Conservation (phyloP, 352 stramenopile species). For the Phytopythium oedochilum region DNA sequence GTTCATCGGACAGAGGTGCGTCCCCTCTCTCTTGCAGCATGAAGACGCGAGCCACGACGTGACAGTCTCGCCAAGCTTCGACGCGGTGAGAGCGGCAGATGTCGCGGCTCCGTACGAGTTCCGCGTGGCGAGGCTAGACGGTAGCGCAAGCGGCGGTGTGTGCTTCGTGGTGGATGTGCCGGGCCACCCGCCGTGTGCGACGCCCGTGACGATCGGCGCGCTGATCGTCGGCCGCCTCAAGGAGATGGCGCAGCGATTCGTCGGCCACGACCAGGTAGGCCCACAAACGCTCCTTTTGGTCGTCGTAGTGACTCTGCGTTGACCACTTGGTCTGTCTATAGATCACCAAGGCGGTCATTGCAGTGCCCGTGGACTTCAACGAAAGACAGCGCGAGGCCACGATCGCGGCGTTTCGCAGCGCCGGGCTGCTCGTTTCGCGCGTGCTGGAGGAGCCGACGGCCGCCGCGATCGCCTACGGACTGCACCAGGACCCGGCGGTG, state of each 20-base stretch:
- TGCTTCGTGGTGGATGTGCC: conserved; percentile 43
- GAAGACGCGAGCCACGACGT: neutral
- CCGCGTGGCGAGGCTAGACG: conserved; percentile 10
- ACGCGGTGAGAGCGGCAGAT: conserved; percentile 16
- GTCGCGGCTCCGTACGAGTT: conserved; percentile 45
- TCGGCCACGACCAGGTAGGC: conserved; percentile 65
- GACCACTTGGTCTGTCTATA: conserved; percentile 1
- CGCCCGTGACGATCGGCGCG: conserved; percentile 38
- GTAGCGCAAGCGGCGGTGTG: conserved; percentile 15
- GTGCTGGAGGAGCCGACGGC: conserved; percentile 90
- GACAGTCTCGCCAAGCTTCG: conserved; percentile 14
- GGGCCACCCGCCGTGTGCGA: conserved; percentile 37
- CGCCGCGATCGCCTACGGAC: conserved; percentile 93
- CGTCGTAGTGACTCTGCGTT: too few relatives aligned
- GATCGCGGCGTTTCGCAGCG: conserved; percentile 31
- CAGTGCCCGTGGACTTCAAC: conserved; percentile 57
- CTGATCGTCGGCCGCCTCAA: conserved; percentile 40
- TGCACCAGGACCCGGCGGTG: conserved; percentile 90
- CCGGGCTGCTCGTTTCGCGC: conserved; percentile 42
- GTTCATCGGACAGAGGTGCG: conserved; percentile 49
- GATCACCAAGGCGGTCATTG: conserved; percentile 61
- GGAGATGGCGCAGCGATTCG: conserved; percentile 38
- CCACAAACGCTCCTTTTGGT: neutral
- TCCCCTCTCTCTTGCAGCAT: neutral
- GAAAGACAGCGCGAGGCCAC: conserved; percentile 35